Conservation (phyloP, 306 rosid genomes). For the Sindora glabra region DNA sequence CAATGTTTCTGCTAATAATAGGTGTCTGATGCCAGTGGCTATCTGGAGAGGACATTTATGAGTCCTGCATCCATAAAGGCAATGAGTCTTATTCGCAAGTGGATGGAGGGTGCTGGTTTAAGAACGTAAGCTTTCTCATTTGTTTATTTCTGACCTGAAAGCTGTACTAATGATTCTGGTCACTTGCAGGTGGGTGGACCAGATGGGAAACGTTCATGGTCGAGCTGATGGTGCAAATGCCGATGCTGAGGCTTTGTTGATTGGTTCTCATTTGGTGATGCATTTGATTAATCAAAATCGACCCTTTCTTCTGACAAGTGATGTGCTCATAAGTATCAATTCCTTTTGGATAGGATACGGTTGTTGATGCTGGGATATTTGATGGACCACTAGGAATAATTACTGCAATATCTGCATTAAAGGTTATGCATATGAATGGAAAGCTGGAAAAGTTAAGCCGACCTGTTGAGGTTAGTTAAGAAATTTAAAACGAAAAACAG, state of each 20-base stretch:
- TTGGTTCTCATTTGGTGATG: slow-evolving; percentile 88
- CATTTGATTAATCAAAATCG: not conserved
- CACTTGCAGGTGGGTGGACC: slow-evolving; percentile 79
- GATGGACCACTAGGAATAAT: slow-evolving; percentile 88
- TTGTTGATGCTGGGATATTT: slow-evolving; percentile 88
- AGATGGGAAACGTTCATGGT: slow-evolving; percentile 82
- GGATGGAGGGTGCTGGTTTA: slow-evolving; percentile 99
- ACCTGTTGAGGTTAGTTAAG: slow-evolving; percentile 69
- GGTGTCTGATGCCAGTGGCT: slow-evolving; percentile 70
- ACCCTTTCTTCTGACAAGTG: slow-evolving; percentile 2
- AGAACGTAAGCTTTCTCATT: slow-evolving; percentile 70
- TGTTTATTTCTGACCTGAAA: slow-evolving; percentile 9
- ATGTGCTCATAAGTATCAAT: no score
- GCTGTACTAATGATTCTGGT: slow-evolving; percentile 30
- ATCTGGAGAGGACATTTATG: slow-evolving; percentile 88
- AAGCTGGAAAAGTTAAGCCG: slow-evolving; percentile 54
- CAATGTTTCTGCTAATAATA: slow-evolving; percentile 33
- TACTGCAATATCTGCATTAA: slow-evolving; percentile 75
- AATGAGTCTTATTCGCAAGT: slow-evolving; percentile 40
- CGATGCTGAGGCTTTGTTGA: slow-evolving; percentile 55
- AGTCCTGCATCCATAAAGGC: slow-evolving; percentile 83
- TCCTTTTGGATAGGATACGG: slow-evolving; percentile 59
- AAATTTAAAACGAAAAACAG: not conserved
- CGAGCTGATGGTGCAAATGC: slow-evolving; percentile 72
- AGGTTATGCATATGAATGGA: slow-evolving; percentile 52